Evolutionary conservation across 2,329 filamentous ascomycete genomes (phyloP).

Genomic region (Fusarium citri): DNA sequence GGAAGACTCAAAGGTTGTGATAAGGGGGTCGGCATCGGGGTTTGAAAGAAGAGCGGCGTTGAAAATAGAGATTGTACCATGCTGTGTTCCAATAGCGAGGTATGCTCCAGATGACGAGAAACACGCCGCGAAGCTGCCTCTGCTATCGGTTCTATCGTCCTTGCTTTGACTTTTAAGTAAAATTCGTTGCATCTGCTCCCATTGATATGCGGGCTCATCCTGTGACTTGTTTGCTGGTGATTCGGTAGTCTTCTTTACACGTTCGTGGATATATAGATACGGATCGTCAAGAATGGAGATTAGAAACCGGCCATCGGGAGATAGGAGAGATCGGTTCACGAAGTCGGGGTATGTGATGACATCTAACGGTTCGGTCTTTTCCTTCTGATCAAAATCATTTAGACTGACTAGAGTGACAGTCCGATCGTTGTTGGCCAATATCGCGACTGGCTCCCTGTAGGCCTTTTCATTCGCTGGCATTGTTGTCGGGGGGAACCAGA

Average conservation of each 20-base stretch:
- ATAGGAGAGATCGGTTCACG: constrained; percentile 95
- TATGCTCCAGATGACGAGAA: constrained; percentile 79
- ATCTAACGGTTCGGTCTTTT: constrained; percentile 69
- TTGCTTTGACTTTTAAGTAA: constrained; percentile 69
- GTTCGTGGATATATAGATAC: constrained; percentile 83
- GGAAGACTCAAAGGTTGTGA: constrained; percentile 83
- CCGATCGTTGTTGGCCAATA: constrained; percentile 91
- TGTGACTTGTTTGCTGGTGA: constrained; percentile 36
- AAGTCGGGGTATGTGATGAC: constrained; percentile 81
- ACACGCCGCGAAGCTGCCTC: constrained; percentile 81
- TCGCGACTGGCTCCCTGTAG: constrained; percentile 69
- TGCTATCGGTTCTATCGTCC: constrained; percentile 65
- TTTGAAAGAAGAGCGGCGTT: constrained; percentile 64
- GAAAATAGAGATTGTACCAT: constrained; percentile 82
- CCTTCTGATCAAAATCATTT: constrained; percentile 63
- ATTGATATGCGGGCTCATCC: constrained; percentile 56
- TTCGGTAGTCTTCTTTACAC: constrained; percentile 55
- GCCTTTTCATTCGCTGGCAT: constrained; percentile 49
- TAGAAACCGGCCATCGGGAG: constrained; percentile 84
- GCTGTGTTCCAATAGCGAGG: constrained; percentile 82
- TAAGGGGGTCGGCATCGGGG: constrained; percentile 67
- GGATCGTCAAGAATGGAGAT: constrained; percentile 90
- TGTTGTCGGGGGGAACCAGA: constrained; percentile 66
- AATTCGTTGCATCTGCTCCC: constrained; percentile 64
- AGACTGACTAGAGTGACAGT: constrained; percentile 88